Conservation (phyloP, 331 rosid species). For the Rosa hybrid region DNA sequence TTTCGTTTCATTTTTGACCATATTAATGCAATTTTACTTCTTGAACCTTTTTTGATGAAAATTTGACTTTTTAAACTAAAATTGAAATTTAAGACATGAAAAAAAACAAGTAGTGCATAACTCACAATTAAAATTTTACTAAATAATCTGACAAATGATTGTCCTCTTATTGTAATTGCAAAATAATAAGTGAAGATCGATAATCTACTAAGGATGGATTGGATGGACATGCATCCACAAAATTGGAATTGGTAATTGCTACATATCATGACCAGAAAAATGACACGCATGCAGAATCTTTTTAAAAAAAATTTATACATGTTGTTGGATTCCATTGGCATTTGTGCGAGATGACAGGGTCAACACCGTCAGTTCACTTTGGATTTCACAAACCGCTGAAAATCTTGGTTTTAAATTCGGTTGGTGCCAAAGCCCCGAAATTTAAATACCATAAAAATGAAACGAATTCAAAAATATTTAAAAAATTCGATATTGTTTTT, state of each 20-base stretch:
- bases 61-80: too few species aligned
- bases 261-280: neutral
- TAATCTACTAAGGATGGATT: neutral
- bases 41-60: too few species aligned
- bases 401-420: conserved; percentile 39
- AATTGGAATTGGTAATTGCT: neutral
- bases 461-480: neutral
- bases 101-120: neutral
- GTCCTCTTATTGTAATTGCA: neutral
- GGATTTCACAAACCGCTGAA: conserved; percentile 21
- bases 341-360: conserved; percentile 16
- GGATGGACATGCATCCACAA: too few species aligned
- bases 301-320: neutral
- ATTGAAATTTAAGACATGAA: neutral
- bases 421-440: conserved; percentile 47
- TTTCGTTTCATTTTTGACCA: too few species aligned
- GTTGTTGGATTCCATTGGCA: neutral
- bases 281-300: neutral
- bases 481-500: neutral
- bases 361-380: conserved; percentile 14
- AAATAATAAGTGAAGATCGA: neutral
- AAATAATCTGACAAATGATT: neutral
- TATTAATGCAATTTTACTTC: too few species aligned
- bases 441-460: conserved; percentile 31
- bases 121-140: neutral